Evolutionary conservation across 257 asterid genomes (phyloP), one percentile per base, ranked within the genome.

Genomic region (Nicotiana tomentosiformis): DNA sequence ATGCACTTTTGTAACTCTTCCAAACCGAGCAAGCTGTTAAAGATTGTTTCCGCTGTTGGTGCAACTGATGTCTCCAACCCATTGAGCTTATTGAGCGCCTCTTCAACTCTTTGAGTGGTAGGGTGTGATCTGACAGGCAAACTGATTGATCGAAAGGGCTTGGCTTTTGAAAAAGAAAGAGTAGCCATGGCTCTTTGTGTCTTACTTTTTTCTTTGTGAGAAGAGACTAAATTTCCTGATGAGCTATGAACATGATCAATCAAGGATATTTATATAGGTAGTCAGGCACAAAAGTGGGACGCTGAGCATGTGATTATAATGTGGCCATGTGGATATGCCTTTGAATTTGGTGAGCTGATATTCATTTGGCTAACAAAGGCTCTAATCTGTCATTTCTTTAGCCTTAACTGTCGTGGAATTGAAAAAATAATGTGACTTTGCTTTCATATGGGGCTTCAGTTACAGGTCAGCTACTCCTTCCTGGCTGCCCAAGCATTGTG

Each of bases 81-180:
- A 1, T 78, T 60, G 0, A 78, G 60, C 35, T 7, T 81, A 57
- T 66, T 66, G 9, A 81, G 7, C 39, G 4, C 79, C 53, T 81
- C 58, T 81, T 67, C 78, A 53, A 81, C 51, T 32, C 68, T 66
- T 16, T 23, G 66, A 55, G 84, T 66, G 16, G 55, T 81, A 12
- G 84, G 84, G 18, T 81, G 84, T 32, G 84, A 81, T 81, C 84
- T 81, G 79, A 15, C 5, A 5, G 82, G 82, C 60, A 78, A 78
- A 58, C 82, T 78, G 7, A 37, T 78, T 0, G 82, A 78, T 57
- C 82, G 65, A 69, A 84, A 58, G 56, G 56, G 64, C 53, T 62
- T 84, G 46, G 83, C 37, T 57, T 84, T 88, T 79, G 83, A 84
- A 70, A 83, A 68, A 67, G 68, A 7, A 10, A 78, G 55, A 55